Base-by-base conservation (phyloP, 1,284 basidiomycete genomes). In the Trametes pubescens region DNA sequence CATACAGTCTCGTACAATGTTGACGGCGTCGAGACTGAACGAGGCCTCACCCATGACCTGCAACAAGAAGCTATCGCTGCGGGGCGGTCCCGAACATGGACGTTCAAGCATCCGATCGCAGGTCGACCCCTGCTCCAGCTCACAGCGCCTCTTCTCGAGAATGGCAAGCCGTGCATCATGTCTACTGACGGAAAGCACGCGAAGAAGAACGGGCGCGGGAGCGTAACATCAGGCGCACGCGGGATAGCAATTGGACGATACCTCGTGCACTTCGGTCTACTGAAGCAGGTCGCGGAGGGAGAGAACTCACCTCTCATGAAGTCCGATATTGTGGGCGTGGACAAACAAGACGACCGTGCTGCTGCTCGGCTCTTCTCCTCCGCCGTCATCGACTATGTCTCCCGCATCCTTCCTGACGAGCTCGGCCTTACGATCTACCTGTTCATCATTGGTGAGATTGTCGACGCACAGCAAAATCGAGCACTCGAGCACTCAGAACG, bases 381-480 rank as follows among this genome's bases (percentile, higher is more conserved):
- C 0, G 63, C 61, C 2, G 66, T 70, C 3, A 61, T 81, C 0
- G 44, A 73, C 4, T 77, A 65, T 32, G 59, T 65, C 2, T 59
- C 66, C 13, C 53, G 65, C 9, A 34, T 69, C 21, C 59, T 70
- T 32, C 68, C 72, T 0, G 69, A 75, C 0, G 46, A 73, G 7
- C 46, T 67, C 1, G 78, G 74, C 0, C 49, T 73, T 0, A 68
- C 72, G 6, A 58, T 76, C 7, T 80, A 76, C 52, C 70, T 81
- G 0, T 81, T 80, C 58, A 64, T 80, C 0, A 67, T 75, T 52
- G 78, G 79, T 0, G 79, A 82, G 44, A 58, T 79, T 0, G 64
- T 78, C 9, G 78, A 82, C 59, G 77, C 76, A 7, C 80, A 72
- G 35, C 79, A 81, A 64, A 81, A 75, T 54, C 72, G 76, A 0